Evolutionary conservation across 2,329 filamentous ascomycete species (phyloP).

Genomic region (Ascochyta rabiei): DNA sequence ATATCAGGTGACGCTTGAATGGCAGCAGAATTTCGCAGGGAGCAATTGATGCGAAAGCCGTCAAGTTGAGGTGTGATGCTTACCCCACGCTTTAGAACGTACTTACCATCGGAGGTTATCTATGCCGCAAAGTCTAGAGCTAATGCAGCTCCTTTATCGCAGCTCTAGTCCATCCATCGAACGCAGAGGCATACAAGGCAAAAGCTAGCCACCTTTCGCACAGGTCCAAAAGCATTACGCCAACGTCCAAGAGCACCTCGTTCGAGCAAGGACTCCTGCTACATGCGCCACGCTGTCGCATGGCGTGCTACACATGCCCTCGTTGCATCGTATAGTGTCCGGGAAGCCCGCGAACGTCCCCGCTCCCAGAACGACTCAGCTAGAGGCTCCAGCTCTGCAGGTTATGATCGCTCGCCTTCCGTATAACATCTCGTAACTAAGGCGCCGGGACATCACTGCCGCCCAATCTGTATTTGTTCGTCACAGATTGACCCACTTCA

Average conservation of each 20-base stretch:
- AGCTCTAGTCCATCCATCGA: slow-evolving; percentile 9
- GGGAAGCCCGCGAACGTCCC: slow-evolving; percentile 1
- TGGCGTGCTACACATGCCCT: slow-evolving; percentile 8
- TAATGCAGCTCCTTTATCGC: slow-evolving; percentile 11
- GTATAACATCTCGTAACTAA: slow-evolving; percentile 16
- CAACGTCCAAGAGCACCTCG: slow-evolving; percentile 5
- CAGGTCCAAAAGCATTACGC: slow-evolving; percentile 2
- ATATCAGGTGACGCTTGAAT: too few species aligned
- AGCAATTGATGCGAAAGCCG: background rate
- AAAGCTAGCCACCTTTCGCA: slow-evolving; percentile 10
- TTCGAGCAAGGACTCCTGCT: background rate
- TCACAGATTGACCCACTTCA: slow-evolving; percentile 5
- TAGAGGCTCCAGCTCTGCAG: slow-evolving; percentile 1
- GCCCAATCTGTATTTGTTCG: slow-evolving; percentile 4
- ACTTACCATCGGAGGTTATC: slow-evolving; percentile 1
- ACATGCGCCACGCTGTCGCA: slow-evolving; percentile 1
- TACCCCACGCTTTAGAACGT: slow-evolving; percentile 14
- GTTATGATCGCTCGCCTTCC: slow-evolving; percentile 4
- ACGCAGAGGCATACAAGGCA: background rate
- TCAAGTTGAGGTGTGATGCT: background rate
- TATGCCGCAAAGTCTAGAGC: slow-evolving; percentile 12
- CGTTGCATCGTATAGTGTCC: slow-evolving; percentile 9
- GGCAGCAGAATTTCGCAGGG: background rate
- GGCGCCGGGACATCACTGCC: background rate
- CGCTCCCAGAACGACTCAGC: slow-evolving; percentile 5